phyloP scores from a whole-genome alignment of 345 rosid genomes.

The Ailanthus altissimus region DNA sequence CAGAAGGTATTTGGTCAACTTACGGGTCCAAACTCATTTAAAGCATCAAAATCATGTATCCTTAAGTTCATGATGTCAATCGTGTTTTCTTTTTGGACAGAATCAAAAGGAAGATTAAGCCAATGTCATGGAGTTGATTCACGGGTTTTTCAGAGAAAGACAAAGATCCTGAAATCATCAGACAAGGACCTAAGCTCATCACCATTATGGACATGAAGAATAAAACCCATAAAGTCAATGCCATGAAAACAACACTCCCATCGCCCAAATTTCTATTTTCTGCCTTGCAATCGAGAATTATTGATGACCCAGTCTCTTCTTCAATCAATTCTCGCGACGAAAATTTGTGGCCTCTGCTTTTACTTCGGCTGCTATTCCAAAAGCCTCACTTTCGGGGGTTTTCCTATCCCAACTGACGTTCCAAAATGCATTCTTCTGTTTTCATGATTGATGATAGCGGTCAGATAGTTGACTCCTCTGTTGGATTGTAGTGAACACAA shows the following conservation, averaged over 20 bases:
- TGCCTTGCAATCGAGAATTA: slow-evolving; percentile 7
- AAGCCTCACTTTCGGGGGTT: slow-evolving; percentile 14
- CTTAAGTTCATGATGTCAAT: slow-evolving; percentile 8
- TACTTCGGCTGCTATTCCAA: slow-evolving; percentile 6
- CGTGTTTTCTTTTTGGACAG: slow-evolving; percentile 12
- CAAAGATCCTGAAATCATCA: slow-evolving; percentile 38
- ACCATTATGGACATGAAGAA: slow-evolving; percentile 16
- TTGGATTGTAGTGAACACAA: slow-evolving; percentile 14
- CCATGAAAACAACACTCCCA: slow-evolving; percentile 8
- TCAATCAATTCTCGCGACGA: slow-evolving; percentile 14
- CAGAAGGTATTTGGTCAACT: slow-evolving; percentile 27
- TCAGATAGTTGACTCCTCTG: slow-evolving; percentile 29
- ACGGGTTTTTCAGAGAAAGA: slow-evolving; percentile 15
- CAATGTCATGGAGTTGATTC: neutral
- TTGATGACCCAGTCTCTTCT: slow-evolving; percentile 16
- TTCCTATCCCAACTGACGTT: slow-evolving; percentile 11
- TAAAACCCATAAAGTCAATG: neutral
- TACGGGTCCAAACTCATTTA: slow-evolving; percentile 13
- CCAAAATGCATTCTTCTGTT: slow-evolving; percentile 13
- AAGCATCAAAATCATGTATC: slow-evolving; percentile 5
- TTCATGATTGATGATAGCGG: slow-evolving; percentile 6
- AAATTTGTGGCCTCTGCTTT: slow-evolving; percentile 35
- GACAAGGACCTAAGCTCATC: slow-evolving; percentile 21
- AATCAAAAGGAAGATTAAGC: slow-evolving; percentile 7
- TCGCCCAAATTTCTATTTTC: slow-evolving; percentile 2